These are phyloP conservation scores for Graphilbum sp. DNA, from an alignment of 2,329 filamentous ascomycete species.

Conservation along the genomic window DNA sequence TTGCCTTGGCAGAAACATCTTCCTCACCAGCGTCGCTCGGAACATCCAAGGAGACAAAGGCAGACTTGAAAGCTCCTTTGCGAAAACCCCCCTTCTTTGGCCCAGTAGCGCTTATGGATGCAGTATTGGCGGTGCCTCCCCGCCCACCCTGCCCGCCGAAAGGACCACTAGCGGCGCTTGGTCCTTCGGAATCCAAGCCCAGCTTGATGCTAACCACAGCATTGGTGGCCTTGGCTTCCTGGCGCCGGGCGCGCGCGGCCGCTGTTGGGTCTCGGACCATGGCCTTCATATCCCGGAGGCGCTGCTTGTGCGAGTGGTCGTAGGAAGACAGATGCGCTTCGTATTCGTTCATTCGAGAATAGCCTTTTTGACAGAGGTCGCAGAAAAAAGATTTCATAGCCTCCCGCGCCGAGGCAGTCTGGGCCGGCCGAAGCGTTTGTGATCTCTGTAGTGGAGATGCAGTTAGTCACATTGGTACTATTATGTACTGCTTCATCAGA, in stretches of 20 bases:
- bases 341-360: constrained; percentile 88
- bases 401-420: constrained; percentile 51
- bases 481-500: too few relatives aligned
- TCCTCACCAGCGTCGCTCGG: constrained; percentile 19
- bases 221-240: constrained; percentile 49
- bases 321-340: constrained; percentile 89
- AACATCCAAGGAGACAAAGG: constrained; percentile 41
- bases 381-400: constrained; percentile 71
- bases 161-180: constrained; percentile 12
- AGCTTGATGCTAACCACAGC: constrained; percentile 54
- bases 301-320: constrained; percentile 89
- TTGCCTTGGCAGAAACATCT: too few relatives aligned
- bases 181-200: constrained; percentile 18
- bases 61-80: constrained; percentile 70
- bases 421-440: constrained; percentile 40
- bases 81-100: constrained; percentile 61
- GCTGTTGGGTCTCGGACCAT: constrained; percentile 58
- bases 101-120: neutral
- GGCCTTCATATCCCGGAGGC: constrained; percentile 74
- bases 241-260: constrained; percentile 46
- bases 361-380: constrained; percentile 82
- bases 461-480: too few relatives aligned
- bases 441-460: constrained; percentile 35
- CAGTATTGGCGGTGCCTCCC: too few relatives aligned
- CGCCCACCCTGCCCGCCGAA: too few relatives aligned